Conservation (phyloP, 805 yeast species). For the Barnettozyma californica region DNA sequence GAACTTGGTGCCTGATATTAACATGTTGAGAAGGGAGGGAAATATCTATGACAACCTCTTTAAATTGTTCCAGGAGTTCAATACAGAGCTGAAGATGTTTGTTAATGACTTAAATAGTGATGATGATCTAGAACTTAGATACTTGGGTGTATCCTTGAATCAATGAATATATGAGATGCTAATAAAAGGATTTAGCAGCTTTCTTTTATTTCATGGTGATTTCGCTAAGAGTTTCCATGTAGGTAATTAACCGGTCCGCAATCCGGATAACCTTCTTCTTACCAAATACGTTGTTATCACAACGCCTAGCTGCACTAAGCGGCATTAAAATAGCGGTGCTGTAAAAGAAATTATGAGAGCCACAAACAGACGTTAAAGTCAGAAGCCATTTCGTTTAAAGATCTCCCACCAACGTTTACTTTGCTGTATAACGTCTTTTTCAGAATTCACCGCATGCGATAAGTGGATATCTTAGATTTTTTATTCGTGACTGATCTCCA, state of each 20-base stretch:
- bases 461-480: too few species aligned
- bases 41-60: slow-evolving; percentile 37
- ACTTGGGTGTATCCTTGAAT: slow-evolving; percentile 34
- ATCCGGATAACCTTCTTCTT: neutral
- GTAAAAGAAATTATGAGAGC: too few species aligned
- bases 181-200: too few species aligned
- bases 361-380: too few species aligned
- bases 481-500: too few species aligned
- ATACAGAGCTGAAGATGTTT: slow-evolving; percentile 36
- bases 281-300: neutral
- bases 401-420: too few species aligned
- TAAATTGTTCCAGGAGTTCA: slow-evolving; percentile 39
- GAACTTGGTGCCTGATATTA: slow-evolving; percentile 1
- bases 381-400: too few species aligned
- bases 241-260: neutral
- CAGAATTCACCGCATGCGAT: too few species aligned
- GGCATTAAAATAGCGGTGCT: too few species aligned
- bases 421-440: too few species aligned
- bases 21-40: slow-evolving; percentile 9
- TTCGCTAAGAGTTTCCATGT: neutral
- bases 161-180: slow-evolving; percentile 8
- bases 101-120: slow-evolving; percentile 51
- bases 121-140: slow-evolving; percentile 41
- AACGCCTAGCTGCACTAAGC: too few species aligned
- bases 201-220: too few species aligned